These are phyloP conservation scores for Picochlorum sp. DNA, from an alignment of 139 green algal genomes.

Conservation along the genomic window DNA sequence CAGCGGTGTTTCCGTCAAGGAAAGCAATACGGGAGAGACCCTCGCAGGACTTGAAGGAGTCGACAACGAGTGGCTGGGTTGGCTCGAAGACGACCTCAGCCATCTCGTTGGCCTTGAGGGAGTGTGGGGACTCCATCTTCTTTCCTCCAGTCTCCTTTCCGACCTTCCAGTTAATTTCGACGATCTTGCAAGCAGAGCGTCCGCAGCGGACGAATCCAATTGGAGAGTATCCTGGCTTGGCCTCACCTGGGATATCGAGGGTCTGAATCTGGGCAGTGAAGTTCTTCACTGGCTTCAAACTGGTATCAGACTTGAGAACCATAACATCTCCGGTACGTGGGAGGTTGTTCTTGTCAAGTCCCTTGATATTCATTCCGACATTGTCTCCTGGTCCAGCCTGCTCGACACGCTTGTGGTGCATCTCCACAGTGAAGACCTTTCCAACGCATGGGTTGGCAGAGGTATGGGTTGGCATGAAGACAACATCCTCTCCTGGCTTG, in stretches of 20 bases:
- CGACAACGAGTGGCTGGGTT: conserved; percentile 76
- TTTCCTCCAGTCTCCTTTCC: conserved; percentile 93
- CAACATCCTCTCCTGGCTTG: conserved; percentile 85
- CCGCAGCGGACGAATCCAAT: conserved; percentile 88
- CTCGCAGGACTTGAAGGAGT: conserved; percentile 88
- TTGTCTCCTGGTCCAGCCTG: conserved; percentile 93
- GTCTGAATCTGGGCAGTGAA: conserved; percentile 90
- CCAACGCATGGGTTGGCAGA: conserved; percentile 76
- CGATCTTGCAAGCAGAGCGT: conserved; percentile 76
- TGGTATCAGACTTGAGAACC: conserved; percentile 82
- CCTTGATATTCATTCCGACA: conserved; percentile 99
- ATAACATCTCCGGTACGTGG: conserved; percentile 84
- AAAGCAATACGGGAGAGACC: conserved; percentile 88
- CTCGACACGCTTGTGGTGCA: conserved; percentile 98
- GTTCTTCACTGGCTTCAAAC: conserved; percentile 66
- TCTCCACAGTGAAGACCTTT: conserved; percentile 99
- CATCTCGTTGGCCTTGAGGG: conserved; percentile 90
- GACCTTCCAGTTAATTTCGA: conserved; percentile 82
- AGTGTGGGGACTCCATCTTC: conserved; percentile 77
- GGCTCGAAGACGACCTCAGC: conserved; percentile 78
- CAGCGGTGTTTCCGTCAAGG: conserved; percentile 89
- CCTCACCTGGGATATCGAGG: conserved; percentile 85
- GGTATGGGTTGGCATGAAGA: conserved; percentile 84
- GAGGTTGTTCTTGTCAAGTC: conserved; percentile 88
- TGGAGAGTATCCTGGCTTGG: conserved; percentile 84